Base-by-base conservation (phyloP, 768 basidiomycete genomes). In the Xerocomus brunneocitrinus region DNA sequence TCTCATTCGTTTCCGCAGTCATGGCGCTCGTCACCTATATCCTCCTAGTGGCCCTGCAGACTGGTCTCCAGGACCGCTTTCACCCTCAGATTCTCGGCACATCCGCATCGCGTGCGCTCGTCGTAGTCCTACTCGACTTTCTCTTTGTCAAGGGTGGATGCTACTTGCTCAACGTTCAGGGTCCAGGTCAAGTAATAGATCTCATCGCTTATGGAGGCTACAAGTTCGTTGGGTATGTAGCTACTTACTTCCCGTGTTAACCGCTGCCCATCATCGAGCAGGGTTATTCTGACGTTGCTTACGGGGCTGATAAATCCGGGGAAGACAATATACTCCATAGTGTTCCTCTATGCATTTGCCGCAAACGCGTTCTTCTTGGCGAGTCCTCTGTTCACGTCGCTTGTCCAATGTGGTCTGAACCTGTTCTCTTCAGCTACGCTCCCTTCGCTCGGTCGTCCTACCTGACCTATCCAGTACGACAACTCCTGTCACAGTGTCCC, bases 21-120 rank as follows among this genome's bases (percentile, higher is more conserved):
- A 98, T 99, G 97, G 91, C 94, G 0, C 77, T 98, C 16, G 91
- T 95, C 30, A 97, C 97, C 0, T 98, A 98, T 67, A 86, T 98
- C 57, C 85, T 99, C 38, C 77, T 97, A 3, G 85, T 87, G 16
- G 94, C 91, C 5, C 76, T 97, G 7, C 80, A 88, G 49, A 84
- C 91, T 2, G 95, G 97, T 27, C 75, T 95, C 16, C 79, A 89
- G 52, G 80, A 83, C 49, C 79, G 83, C 36, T 98, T 97, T 67
- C 84, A 93, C 62, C 95, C 97, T 3, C 83, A 86, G 60, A 84
- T 97, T 49, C 83, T 99, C 25, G 95, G 95, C 51, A 74, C 90
- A 56, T 86, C 86, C 0, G 86, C 92, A 3, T 89, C 89, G 3
- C 88, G 89, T 56, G 91, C 94, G 1, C 69, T 95, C 16, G 82